Conservation (phyloP, 352 stramenopile species). For the Phytophthora sp. region DNA sequence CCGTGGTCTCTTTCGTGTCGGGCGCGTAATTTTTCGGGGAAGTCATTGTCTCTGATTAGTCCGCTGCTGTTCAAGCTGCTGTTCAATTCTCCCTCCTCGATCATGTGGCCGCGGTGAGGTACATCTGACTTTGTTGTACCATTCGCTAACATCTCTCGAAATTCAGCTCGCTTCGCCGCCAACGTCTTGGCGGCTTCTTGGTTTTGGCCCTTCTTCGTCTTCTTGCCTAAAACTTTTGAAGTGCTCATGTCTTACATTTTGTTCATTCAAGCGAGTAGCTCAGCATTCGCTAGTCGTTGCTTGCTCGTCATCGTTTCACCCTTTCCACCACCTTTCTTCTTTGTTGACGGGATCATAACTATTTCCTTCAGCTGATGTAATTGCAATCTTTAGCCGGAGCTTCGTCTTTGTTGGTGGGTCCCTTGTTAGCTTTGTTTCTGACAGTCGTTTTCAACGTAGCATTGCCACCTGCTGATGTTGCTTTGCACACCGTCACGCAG, state of each 20-base stretch:
- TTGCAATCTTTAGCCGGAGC: constrained; percentile 3
- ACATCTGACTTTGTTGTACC: constrained; percentile 11
- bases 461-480: constrained; percentile 1
- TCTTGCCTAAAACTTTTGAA: constrained; percentile 66
- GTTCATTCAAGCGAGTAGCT: constrained; percentile 53
- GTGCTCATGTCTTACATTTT: constrained; percentile 71
- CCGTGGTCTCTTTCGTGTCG: constrained; percentile 38
- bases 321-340: constrained; percentile 29
- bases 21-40: constrained; percentile 34
- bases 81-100: constrained; percentile 40
- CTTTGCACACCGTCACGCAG: not conserved
- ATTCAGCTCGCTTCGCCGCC: constrained; percentile 50
- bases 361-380: constrained; percentile 5
- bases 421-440: constrained; percentile 3
- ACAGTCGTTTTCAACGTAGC: constrained; percentile 10
- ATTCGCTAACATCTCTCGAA: constrained; percentile 48
- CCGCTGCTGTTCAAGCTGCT: constrained; percentile 50
- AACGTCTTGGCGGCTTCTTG: constrained; percentile 39
- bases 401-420: constrained; percentile 9
- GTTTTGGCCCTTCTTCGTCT: constrained; percentile 45
- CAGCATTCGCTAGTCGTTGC: constrained; percentile 52
- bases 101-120: constrained; percentile 21
- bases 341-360: not conserved
- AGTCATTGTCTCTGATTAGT: constrained; percentile 35
- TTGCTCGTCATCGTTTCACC: constrained; percentile 47